phyloP scores from a whole-genome alignment of 73 alveolate species.

The Tetrahymena malaccensis region DNA sequence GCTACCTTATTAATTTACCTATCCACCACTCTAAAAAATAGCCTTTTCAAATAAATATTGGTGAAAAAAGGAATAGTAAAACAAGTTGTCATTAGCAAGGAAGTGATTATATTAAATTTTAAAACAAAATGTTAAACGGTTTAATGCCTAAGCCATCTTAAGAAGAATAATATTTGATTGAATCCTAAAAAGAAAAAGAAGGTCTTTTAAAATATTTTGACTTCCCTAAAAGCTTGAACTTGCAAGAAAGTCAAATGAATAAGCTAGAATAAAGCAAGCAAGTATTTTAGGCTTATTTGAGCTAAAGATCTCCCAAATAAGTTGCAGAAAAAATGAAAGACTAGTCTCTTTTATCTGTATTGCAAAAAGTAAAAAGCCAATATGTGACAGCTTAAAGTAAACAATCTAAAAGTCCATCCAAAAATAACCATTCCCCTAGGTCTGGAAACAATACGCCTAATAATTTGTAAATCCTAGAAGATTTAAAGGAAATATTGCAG shows the following conservation, averaged over 20 bases:
- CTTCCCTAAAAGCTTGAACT: background rate
- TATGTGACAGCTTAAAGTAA: background rate
- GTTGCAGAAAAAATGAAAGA: background rate
- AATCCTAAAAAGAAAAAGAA: background rate
- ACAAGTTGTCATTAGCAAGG: background rate
- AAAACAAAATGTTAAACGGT: background rate
- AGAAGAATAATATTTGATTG: background rate
- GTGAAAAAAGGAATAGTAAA: background rate
- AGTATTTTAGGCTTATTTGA: background rate
- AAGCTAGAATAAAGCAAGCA: background rate
- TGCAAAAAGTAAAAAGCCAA: background rate
- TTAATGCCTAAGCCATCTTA: background rate
- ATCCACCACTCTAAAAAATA: background rate
- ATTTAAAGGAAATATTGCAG: background rate
- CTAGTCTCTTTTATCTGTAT: background rate
- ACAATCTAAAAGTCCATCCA: background rate
- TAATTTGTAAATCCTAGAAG: background rate
- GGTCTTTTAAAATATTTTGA: background rate
- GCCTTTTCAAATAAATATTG: background rate
- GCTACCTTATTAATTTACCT: background rate
- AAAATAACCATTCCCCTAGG: background rate
- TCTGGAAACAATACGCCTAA: background rate
- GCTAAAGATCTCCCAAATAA: background rate
- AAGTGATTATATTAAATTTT: background rate
- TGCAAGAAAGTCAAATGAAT: background rate